Base-by-base conservation (phyloP, 2,329 filamentous ascomycete genomes). In the Cordyceps cateniannulata region DNA sequence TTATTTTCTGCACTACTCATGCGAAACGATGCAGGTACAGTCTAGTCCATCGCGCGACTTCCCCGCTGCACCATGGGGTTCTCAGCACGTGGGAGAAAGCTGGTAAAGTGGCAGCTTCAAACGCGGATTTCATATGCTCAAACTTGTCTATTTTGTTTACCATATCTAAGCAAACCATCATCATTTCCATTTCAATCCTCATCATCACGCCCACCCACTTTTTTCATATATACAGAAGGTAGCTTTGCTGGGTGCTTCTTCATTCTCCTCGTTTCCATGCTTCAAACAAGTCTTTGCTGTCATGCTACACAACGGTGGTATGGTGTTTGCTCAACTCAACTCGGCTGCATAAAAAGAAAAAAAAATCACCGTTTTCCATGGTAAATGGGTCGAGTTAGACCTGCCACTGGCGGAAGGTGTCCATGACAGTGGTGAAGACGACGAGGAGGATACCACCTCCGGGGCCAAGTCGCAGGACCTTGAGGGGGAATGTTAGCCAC, bases 361-460 rank as follows among this genome's bases (percentile, higher is more conserved):
- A n/a, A n/a, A 40, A 27, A 10, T 35, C 18, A 20, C 38, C 47
- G 38, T 20, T 48, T 55, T 27, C 14, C 25, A 48, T 47, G 20
- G 18, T 38, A 12, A 27, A 7, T 35, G 2, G 18, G 25, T 20
- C 3, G 3, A 20, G 5, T 42, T 62, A 66, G n/a, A 50, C 56
- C 18, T 75, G 74, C 73, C 71, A 75, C 59, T 84, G 85, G 69
- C 91, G 85, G 87, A 97, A 96, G 75, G 96, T 96, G 73, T 97
- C 93, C 85, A 91, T 91, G 62, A 93, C 87, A 60, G 87, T 86
- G n/a, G 89, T 93, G 78, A 89, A 95, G 54, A 95, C 90, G 59
- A 93, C 91, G 47, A 96, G 81, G 62, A 96, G 79, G 68, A 96
- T 89, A 75, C 81, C 82, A 67, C 82, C 82, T 70, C 79, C 79